phyloP scores from a whole-genome alignment of 192 early-diverging fungal species.

The Backusella circina region DNA sequence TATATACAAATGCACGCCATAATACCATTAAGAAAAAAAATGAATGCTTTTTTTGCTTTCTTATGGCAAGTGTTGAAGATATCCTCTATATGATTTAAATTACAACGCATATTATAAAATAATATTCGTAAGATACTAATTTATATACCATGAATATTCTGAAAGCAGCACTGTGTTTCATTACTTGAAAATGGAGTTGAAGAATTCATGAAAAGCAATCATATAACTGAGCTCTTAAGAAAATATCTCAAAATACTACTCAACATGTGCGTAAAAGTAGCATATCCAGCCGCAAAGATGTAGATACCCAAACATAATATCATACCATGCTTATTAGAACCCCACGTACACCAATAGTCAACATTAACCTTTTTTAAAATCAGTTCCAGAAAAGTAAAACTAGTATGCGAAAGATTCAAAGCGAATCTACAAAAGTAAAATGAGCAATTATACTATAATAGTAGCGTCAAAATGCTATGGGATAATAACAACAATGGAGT shows the following conservation, averaged over 20 bases:
- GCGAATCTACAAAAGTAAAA: constrained; percentile 56
- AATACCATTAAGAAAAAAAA: background rate
- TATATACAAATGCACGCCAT: no score
- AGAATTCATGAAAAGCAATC: no score
- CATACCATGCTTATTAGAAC: constrained; percentile 61
- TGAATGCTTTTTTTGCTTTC: background rate
- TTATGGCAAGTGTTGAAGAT: background rate
- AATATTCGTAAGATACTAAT: constrained; percentile 14
- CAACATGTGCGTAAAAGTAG: constrained; percentile 48
- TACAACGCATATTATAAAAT: constrained; percentile 1
- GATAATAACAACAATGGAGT: no score
- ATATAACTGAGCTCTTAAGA: constrained; percentile 24
- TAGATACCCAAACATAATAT: constrained; percentile 60
- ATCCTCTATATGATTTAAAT: background rate
- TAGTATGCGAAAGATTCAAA: constrained; percentile 74
- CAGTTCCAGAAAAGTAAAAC: constrained; percentile 47
- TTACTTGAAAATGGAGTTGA: constrained; percentile 46
- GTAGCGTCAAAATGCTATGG: constrained; percentile 20
- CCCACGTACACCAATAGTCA: constrained; percentile 55
- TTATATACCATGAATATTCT: background rate
- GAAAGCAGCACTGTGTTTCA: constrained; percentile 25
- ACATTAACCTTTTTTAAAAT: constrained; percentile 60
- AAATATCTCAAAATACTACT: constrained; percentile 10
- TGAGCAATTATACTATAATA: constrained; percentile 55
- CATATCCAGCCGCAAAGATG: constrained; percentile 59